Evolutionary conservation across 2,329 filamentous ascomycete genomes (phyloP), one percentile per base, ranked within the genome.

Genomic region (Plenodomus biglobosus): DNA sequence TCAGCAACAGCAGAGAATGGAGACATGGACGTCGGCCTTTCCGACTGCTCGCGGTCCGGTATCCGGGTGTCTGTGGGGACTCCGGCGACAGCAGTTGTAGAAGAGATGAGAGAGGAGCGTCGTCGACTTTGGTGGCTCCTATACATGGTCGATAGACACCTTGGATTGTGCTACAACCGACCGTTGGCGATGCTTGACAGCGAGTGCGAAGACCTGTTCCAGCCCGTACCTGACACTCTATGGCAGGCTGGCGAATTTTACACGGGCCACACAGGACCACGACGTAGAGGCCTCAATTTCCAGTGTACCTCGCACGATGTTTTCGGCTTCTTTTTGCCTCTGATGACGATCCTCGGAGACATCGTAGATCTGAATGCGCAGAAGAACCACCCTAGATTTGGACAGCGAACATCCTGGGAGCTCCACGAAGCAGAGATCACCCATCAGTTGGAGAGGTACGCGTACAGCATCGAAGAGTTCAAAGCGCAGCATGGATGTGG

Each of bases 281-380:
- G 60, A 35, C 57, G 80, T 81, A 55, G 64, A 24, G 89, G 90
- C 0, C 86, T 90, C 18, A 82, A 84, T 22, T 92, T 92, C 57
- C 86, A 92, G 68, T 95, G 90, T 69, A 88, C 84, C 6, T 89
- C 90, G 10, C 89, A 94, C 72, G 87, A 89, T 71, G 89, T 96
- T 64, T 96, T 92, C 67, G 91, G 90, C 40, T 95, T 91, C 70
- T 96, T 96, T 74, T 73, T 95, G 22, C 92, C 92, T 1, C 75
- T 96, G 41, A 96, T 96, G 92, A 90, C 90, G 1, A 95, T 96
- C 45, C 80, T 96, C 18, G 92, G 92, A 44, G 91, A 94, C 68
- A 92, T 96, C 42, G 89, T 96, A 42, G 91, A 96, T 69, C 77
- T 96, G 40, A 89, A 95, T 57, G 90, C 95, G 68, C 88, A 90